Evolutionary conservation across 345 rosid genomes (phyloP), one percentile per base, ranked within the genome.

Genomic region (Eucalyptus albens): DNA sequence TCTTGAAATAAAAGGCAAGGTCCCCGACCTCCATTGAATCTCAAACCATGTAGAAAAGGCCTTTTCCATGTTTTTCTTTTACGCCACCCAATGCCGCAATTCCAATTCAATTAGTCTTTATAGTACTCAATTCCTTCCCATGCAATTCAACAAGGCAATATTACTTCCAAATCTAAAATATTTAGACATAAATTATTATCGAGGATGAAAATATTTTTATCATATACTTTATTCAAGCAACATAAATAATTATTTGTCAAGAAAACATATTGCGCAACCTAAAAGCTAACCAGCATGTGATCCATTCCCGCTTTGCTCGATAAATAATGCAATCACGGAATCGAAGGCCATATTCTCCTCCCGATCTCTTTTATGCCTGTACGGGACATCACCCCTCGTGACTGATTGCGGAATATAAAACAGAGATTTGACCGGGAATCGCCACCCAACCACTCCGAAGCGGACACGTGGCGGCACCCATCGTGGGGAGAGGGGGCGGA

Each of bases 211-310:
- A 59, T 59, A 26, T 11, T 27, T 26, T 27, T 60, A 27, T 60
- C 4, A 27, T 26, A 3, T 27, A 1, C 0, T 6, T 27, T 22
- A 0, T 56, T 2, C 13, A 5, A 24, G 6, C 3, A 1, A 24
- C 29, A 24, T 24, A 5, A 56, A 56, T 56, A 24, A 56, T 56
- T 24, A 24, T 56, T 56, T 56, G 19, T 19, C 5, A 7, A 19
- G 59, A 53, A 8, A 53, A 21, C 4, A 53, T 53, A 53, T 53
- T 21, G 26, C 59, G 7, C 62, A 56, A 56, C 62, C 29, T 10
- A 9, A 31, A 31, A 69, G 80, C 80, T 8, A 69, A 4, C 22
- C 3, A 2, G 9, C 42, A 69, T 31, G 80, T 31, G 80, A 69
- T 31, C 10, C 42, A 3, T 31, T 9, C 42, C 42, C 0, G 7